A percentile compares a stretch with the other conserved stretches of the same genome.
phyloP scores from a whole-genome alignment of 225 moss, liverwort and hornwort species.

The Marchantia polymorpha region DNA sequence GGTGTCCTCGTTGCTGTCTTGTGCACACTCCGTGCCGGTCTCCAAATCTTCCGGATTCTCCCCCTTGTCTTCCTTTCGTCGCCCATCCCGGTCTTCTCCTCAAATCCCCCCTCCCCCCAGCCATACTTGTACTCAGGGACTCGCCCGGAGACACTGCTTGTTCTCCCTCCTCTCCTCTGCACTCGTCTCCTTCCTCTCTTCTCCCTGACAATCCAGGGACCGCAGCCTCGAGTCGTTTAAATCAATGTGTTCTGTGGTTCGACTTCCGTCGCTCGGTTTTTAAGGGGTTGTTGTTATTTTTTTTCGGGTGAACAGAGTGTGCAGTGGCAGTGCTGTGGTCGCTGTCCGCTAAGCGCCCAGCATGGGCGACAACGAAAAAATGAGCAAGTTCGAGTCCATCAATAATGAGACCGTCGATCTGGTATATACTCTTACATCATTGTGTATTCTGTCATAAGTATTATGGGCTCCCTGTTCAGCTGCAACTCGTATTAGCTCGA shows the following conservation, averaged over 20 bases:
- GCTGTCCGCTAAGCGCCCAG: neutral
- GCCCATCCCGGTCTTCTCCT: neutral
- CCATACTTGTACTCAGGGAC: neutral
- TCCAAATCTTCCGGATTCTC: neutral
- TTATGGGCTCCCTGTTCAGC: neutral
- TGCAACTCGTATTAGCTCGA: neutral
- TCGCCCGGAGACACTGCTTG: neutral
- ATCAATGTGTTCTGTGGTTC: neutral
- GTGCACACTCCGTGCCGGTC: neutral
- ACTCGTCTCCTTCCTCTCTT: too few species aligned
- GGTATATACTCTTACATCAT: slow-evolving; percentile 16
- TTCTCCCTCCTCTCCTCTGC: too few species aligned
- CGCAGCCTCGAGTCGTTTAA: neutral
- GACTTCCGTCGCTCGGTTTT: neutral
- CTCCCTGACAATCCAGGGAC: neutral
- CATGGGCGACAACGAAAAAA: slow-evolving; percentile 23
- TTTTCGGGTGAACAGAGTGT: neutral
- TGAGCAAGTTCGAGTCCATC: slow-evolving; percentile 39
- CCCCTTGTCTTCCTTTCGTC: neutral
- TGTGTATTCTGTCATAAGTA: neutral
- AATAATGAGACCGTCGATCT: slow-evolving; percentile 44
- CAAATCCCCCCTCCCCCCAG: neutral
- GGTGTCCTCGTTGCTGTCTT: neutral
- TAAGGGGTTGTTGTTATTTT: neutral
- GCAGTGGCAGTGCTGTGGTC: slow-evolving; percentile 2